phyloP scores from a whole-genome alignment of 768 basidiomycete species.

The Dentipellis sp. region DNA sequence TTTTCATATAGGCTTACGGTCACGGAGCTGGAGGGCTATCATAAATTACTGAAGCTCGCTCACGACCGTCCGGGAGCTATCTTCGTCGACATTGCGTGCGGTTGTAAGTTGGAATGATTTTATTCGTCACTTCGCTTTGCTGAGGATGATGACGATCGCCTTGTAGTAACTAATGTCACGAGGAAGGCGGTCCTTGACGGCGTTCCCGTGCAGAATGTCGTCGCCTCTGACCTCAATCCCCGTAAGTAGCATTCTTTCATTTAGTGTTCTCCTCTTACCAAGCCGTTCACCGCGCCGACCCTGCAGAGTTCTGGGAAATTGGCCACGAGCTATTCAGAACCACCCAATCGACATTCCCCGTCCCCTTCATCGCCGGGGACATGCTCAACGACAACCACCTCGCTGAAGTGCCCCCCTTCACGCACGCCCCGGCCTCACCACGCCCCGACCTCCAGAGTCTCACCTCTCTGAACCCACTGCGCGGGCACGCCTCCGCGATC shows the following conservation, averaged over 20 bases:
- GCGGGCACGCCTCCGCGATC: conserved; percentile 36
- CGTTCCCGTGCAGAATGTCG: conserved; percentile 26
- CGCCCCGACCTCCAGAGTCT: conserved; percentile 18
- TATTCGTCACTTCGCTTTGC: neutral
- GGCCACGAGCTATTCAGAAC: conserved; percentile 53
- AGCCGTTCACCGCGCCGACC: neutral
- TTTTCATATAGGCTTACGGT: neutral
- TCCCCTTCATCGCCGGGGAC: conserved; percentile 48
- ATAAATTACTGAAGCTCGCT: neutral
- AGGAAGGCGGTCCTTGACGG: conserved; percentile 32
- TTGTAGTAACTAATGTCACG: conserved; percentile 30
- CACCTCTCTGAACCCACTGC: conserved; percentile 32
- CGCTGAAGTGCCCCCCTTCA: conserved; percentile 17
- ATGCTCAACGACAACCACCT: conserved; percentile 37
- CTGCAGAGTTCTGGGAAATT: conserved; percentile 38
- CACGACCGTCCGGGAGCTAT: neutral
- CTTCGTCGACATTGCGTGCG: neutral
- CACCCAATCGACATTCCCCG: conserved; percentile 41
- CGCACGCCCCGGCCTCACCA: conserved; percentile 14
- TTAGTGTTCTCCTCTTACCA: neutral
- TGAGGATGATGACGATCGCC: neutral
- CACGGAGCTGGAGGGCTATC: neutral
- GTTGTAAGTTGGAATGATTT: neutral
- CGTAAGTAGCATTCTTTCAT: conserved; percentile 16
- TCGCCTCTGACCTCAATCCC: conserved; percentile 28